Conservation (phyloP, 805 yeast species). For the Spathaspora hagerdaliae region DNA sequence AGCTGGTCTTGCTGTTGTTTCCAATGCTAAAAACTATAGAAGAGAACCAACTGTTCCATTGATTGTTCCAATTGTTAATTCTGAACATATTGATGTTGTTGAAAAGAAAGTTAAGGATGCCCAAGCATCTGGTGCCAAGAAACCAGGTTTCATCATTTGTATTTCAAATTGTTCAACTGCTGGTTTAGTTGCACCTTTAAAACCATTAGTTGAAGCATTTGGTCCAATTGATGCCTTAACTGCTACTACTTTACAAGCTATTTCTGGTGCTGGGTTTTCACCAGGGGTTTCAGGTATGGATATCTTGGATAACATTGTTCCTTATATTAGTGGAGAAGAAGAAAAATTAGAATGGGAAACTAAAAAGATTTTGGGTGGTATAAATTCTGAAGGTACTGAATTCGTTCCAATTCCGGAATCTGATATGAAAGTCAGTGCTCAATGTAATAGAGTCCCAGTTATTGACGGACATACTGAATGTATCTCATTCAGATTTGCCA, state of each 20-base stretch:
- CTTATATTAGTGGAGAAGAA: slow-evolving; percentile 94
- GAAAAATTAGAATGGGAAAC: slow-evolving; percentile 99
- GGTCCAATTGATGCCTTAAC: slow-evolving; percentile 89
- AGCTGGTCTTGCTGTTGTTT: slow-evolving; percentile 77
- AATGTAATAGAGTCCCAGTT: slow-evolving; percentile 95
- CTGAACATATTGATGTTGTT: slow-evolving; percentile 79
- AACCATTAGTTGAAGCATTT: slow-evolving; percentile 84
- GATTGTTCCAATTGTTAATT: slow-evolving; percentile 91
- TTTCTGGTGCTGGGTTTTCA: slow-evolving; percentile 97
- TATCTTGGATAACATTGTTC: slow-evolving; percentile 89
- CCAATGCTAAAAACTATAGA: slow-evolving; percentile 96
- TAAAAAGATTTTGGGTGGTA: slow-evolving; percentile 80
- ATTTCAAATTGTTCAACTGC: slow-evolving; percentile 99
- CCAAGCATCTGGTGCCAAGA: slow-evolving; percentile 48
- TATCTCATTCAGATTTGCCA: slow-evolving; percentile 77
- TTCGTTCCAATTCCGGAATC: slow-evolving; percentile 59
- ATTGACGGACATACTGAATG: slow-evolving; percentile 98
- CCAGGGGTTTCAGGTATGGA: slow-evolving; percentile 98
- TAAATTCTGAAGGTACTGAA: slow-evolving; percentile 48
- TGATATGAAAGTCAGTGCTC: slow-evolving; percentile 86
- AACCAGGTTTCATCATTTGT: slow-evolving; percentile 84
- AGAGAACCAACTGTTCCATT: slow-evolving; percentile 84
- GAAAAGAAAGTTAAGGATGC: slow-evolving; percentile 55
- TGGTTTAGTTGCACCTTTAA: slow-evolving; percentile 93
- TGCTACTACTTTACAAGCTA: slow-evolving; percentile 92